Conservation (phyloP, 352 stramenopile genomes). For the Phytophthora citricola region DNA sequence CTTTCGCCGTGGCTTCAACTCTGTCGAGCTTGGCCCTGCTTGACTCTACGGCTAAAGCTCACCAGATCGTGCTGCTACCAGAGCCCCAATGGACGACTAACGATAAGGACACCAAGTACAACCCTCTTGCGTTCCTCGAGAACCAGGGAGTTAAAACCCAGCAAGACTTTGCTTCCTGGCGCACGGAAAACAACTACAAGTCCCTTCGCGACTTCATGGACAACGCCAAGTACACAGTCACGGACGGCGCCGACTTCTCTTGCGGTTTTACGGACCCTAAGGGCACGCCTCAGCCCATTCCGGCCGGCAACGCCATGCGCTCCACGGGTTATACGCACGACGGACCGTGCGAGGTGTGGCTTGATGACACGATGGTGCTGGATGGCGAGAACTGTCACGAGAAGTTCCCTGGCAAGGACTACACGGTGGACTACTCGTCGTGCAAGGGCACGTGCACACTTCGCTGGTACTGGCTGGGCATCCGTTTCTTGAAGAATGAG, state of each 20-base stretch:
- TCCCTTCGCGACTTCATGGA: conserved; percentile 58
- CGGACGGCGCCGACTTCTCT: conserved; percentile 31
- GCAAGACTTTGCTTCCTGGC: conserved; percentile 44
- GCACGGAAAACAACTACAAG: conserved; percentile 44
- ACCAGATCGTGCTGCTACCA: conserved; percentile 45
- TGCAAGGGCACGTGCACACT: conserved; percentile 28
- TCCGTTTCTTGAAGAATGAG: conserved; percentile 43
- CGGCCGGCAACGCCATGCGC: conserved; percentile 25
- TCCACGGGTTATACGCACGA: conserved; percentile 56
- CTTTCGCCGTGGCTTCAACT: conserved; percentile 24
- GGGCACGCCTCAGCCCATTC: conserved; percentile 45
- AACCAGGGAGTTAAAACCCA: conserved; percentile 49
- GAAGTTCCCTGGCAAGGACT: conserved; percentile 33
- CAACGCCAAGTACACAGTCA: conserved; percentile 36
- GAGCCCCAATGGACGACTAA: conserved; percentile 35
- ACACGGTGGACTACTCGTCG: conserved; percentile 34
- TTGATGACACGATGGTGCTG: conserved; percentile 40
- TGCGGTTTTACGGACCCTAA: conserved; percentile 40
- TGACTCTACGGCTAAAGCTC: conserved; percentile 26
- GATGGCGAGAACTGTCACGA: conserved; percentile 37
- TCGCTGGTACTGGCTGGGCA: conserved; percentile 31
- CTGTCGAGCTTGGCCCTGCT: conserved; percentile 36
- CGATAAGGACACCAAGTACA: conserved; percentile 42
- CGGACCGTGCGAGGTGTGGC: conserved; percentile 43
- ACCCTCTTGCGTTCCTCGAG: conserved; percentile 55